phyloP scores from a whole-genome alignment of 352 stramenopile genomes.

The Saprolegnia diclina region DNA sequence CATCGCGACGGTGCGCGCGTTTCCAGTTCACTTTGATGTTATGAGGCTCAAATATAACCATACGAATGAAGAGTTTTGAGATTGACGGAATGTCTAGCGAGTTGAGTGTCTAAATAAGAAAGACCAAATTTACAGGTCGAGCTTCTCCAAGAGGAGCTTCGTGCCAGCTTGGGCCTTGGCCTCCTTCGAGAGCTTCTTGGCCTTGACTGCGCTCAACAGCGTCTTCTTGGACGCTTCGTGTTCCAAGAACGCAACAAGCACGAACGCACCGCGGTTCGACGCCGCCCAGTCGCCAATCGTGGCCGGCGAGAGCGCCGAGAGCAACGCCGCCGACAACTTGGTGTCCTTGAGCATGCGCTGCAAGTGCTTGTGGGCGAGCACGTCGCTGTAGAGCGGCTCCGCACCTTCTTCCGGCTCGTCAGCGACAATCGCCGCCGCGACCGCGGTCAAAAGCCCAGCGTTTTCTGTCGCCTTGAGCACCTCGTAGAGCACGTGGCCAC shows the following conservation, averaged over 20 bases:
- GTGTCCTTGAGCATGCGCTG: conserved; percentile 77
- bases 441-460: conserved; percentile 36
- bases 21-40: too few relatives aligned
- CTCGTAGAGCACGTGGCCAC: conserved; percentile 73
- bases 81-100: not conserved
- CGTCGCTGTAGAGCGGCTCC: conserved; percentile 58
- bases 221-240: conserved; percentile 43
- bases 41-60: too few relatives aligned
- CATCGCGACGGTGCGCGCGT: too few relatives aligned
- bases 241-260: conserved; percentile 73
- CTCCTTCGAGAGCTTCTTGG: conserved; percentile 55
- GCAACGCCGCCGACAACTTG: conserved; percentile 40
- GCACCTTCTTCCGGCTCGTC: conserved; percentile 35
- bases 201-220: conserved; percentile 58
- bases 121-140: conserved; percentile 41
- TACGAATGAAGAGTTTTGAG: too few relatives aligned
- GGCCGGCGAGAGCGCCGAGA: conserved; percentile 41
- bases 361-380: conserved; percentile 64
- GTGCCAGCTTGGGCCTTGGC: conserved; percentile 57
- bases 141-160: conserved; percentile 80
- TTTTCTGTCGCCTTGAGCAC: conserved; percentile 60
- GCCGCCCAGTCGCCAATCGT: conserved; percentile 47
- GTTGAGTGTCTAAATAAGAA: conserved; percentile 17
- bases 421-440: conserved; percentile 42
- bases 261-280: conserved; percentile 77